Evolutionary conservation across 1,284 basidiomycete species (phyloP).

Genomic region (Cutaneotrichosporon cutaneum): DNA sequence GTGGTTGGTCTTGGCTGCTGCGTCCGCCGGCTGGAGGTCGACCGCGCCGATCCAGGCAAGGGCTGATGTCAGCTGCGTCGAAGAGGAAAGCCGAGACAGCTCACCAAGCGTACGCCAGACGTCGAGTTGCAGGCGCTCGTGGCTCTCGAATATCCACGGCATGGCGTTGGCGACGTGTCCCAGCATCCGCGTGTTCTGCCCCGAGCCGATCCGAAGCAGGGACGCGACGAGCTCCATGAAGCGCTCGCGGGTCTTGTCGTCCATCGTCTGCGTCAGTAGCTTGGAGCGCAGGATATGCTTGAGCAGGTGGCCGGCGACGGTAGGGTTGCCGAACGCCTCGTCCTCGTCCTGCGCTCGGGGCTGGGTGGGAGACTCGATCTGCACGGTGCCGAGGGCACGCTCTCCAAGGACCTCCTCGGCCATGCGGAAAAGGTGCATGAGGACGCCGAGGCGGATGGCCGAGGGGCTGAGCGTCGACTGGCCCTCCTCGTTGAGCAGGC

Average conservation of each 20-base stretch:
- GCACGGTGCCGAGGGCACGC: constrained; percentile 19
- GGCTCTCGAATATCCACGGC: constrained; percentile 40
- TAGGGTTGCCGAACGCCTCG: constrained; percentile 26
- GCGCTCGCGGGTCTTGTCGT: constrained; percentile 9
- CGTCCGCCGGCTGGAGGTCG: constrained; percentile 30
- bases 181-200: constrained; percentile 34
- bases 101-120: constrained; percentile 38
- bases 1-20: constrained; percentile 35
- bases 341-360: constrained; percentile 5
- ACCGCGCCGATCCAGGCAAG: constrained; percentile 36
- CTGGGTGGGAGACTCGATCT: constrained; percentile 11
- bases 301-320: constrained; percentile 32
- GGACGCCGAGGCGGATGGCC: constrained; percentile 28
- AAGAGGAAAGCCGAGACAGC: neutral
- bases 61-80: constrained; percentile 14
- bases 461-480: constrained; percentile 20
- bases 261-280: constrained; percentile 22
- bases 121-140: constrained; percentile 38
- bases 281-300: constrained; percentile 33
- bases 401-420: constrained; percentile 29
- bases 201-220: constrained; percentile 29
- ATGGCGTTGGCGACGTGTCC: constrained; percentile 45
- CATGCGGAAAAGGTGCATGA: constrained; percentile 29
- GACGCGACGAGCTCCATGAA: constrained; percentile 26
- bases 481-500: constrained; percentile 26